Evolutionary conservation across 768 basidiomycete genomes (phyloP).

Genomic region (Russula sp.): DNA sequence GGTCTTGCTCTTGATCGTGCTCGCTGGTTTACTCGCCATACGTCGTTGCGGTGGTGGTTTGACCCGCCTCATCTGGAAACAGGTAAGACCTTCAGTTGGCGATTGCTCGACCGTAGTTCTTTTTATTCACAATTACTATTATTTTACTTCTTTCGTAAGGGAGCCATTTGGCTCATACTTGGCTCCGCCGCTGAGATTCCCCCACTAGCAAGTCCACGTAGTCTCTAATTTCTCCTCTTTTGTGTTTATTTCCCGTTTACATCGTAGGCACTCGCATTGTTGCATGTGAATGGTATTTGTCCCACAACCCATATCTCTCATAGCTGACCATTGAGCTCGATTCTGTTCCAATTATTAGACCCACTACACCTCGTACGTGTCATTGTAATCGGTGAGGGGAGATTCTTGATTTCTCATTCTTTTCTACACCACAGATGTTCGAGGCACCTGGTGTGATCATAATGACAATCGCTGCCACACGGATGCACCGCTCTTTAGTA

Average conservation of each 20-base stretch:
- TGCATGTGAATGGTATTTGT: neutral
- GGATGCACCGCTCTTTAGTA: slow-evolving; percentile 1
- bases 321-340: neutral
- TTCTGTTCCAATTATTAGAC: neutral
- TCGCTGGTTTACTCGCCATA: slow-evolving; percentile 2
- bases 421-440: neutral
- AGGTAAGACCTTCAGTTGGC: no score
- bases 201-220: neutral
- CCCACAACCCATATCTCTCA: neutral
- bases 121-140: neutral
- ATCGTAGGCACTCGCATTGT: neutral
- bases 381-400: neutral
- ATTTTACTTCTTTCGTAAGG: neutral
- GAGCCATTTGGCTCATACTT: neutral
- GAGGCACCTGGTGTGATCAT: neutral
- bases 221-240: neutral
- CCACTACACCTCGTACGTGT: neutral
- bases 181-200: neutral
- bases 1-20: slow-evolving; percentile 3
- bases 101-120: neutral
- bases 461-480: neutral
- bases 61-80: neutral
- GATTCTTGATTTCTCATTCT: neutral
- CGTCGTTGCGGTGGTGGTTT: neutral
- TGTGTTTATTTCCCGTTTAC: neutral